Evolutionary conservation across 257 asterid species (phyloP).

Genomic region (Avicennia marina): DNA sequence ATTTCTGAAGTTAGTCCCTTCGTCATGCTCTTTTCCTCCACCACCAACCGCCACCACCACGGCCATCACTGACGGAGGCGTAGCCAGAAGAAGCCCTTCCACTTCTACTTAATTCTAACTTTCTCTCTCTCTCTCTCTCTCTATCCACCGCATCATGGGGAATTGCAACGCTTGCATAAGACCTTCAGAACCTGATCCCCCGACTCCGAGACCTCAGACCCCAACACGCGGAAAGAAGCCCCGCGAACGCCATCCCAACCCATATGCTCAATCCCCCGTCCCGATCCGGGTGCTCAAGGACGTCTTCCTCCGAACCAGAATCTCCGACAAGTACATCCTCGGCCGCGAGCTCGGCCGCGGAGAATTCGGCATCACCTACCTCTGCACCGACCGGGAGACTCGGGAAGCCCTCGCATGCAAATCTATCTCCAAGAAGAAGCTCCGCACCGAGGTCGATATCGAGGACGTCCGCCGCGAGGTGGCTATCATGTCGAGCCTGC

Average conservation of each 20-base stretch:
- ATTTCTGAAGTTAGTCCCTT: conserved; percentile 4
- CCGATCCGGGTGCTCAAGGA: conserved; percentile 80
- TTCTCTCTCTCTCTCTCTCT: too few species aligned
- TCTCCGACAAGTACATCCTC: conserved; percentile 79
- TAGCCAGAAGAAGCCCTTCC: not conserved
- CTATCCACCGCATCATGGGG: conserved; percentile 48
- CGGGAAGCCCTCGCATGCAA: conserved; percentile 84
- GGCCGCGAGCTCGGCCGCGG: conserved; percentile 97
- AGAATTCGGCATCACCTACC: conserved; percentile 87
- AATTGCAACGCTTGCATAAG: conserved; percentile 85
- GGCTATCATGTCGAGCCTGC: conserved; percentile 82
- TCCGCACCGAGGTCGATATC: conserved; percentile 76
- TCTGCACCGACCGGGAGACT: conserved; percentile 84
- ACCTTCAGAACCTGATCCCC: conserved; percentile 23
- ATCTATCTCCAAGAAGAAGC: conserved; percentile 87
- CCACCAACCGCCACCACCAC: conserved; percentile 24
- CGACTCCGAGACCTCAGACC: conserved; percentile 23
- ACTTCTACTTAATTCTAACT: too few species aligned
- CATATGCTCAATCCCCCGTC: conserved; percentile 47
- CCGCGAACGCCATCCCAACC: conserved; percentile 59
- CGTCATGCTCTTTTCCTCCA: conserved; percentile 22
- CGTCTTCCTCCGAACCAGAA: conserved; percentile 36
- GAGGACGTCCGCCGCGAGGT: conserved; percentile 96
- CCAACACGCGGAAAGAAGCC: conserved; percentile 21
- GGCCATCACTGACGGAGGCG: conserved; percentile 32